phyloP scores from a whole-genome alignment of 768 basidiomycete species.

The Kwoniella newhampshirensis region DNA sequence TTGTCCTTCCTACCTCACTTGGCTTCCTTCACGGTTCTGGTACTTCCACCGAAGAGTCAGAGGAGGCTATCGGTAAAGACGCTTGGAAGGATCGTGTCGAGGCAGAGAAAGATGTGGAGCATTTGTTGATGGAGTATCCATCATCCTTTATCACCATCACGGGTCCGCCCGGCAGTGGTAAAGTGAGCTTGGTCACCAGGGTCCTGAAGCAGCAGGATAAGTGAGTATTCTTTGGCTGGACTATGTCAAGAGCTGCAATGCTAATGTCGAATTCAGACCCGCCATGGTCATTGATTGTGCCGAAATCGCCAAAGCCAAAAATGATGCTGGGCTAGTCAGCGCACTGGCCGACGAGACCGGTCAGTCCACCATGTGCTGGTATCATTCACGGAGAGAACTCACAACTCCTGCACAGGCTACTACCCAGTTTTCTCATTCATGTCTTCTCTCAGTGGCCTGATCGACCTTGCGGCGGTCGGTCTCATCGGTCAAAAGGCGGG shows the following conservation, averaged over 20 bases:
- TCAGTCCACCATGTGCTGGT: slow-evolving; percentile 54
- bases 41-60: slow-evolving; percentile 6
- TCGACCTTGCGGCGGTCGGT: slow-evolving; percentile 89
- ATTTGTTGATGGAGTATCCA: slow-evolving; percentile 76
- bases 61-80: slow-evolving; percentile 48
- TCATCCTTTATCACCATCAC: slow-evolving; percentile 60
- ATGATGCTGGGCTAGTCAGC: slow-evolving; percentile 66
- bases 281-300: slow-evolving; percentile 80
- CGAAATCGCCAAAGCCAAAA: slow-evolving; percentile 62
- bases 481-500: slow-evolving; percentile 97
- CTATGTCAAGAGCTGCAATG: background rate
- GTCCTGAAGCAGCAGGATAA: slow-evolving; percentile 51
- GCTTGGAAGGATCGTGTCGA: slow-evolving; percentile 84
- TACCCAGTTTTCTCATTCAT: slow-evolving; percentile 85
- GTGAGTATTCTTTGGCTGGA: slow-evolving; percentile 21
- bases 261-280: slow-evolving; percentile 57
- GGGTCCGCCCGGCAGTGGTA: slow-evolving; percentile 56
- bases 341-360: slow-evolving; percentile 78
- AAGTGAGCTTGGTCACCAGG: slow-evolving; percentile 52
- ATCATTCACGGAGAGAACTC: background rate
- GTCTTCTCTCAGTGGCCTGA: slow-evolving; percentile 72
- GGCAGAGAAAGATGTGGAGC: slow-evolving; percentile 66
- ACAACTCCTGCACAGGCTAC: slow-evolving; percentile 36
- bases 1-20: slow-evolving; percentile 30
- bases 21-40: slow-evolving; percentile 27